Evolutionary conservation across 441 rosid species (phyloP), one percentile per base, ranked within the genome.

Genomic region (Manihot esculenta): DNA sequence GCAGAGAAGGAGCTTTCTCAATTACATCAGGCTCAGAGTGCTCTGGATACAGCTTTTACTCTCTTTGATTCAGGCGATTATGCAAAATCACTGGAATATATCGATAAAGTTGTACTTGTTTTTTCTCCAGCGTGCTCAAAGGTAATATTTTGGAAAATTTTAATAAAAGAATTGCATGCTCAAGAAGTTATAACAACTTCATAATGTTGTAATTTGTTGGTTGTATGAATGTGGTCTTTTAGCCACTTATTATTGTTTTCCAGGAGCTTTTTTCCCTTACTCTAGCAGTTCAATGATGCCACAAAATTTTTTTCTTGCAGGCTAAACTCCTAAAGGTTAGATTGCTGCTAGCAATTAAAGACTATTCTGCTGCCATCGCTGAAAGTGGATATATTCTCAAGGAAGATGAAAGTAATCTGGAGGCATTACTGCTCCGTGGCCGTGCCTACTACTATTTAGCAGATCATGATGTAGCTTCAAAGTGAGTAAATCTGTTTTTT

Each of bases 361-460:
- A 95, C 80, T 95, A 87, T 83, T 86, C 97, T 33, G 78, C 86
- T 78, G 88, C 83, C 53, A 87, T 95, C 42, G 86, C 98, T 44
- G 99, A 95, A 77, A 54, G 87, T 70, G 98, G 99, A 49, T 88
- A 66, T 79, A 84, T 95, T 74, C 92, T 95, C 35, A 93, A 91
- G 78, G 97, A 89, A 85, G 90, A 93, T 72, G 99, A 95, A 82
- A 86, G 77, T 64, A 86, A 89, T 71, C 84, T 93, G 20, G 99
- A 93, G n/a, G 99, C 99, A 53, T 76, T 93, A 41, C 88, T 95
- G 71, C 91, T 89, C 59, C 96, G 99, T 66, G 99, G 98, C 58
- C 95, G 91, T 81, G 99, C 96, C 66, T 95, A 93, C 79, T 95
- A 95, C 75, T 95, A 93, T 87, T 83, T 95, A 77, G 98, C 96